Base-by-base conservation (phyloP, 2,329 filamentous ascomycete genomes). In the Septoria linicola region DNA sequence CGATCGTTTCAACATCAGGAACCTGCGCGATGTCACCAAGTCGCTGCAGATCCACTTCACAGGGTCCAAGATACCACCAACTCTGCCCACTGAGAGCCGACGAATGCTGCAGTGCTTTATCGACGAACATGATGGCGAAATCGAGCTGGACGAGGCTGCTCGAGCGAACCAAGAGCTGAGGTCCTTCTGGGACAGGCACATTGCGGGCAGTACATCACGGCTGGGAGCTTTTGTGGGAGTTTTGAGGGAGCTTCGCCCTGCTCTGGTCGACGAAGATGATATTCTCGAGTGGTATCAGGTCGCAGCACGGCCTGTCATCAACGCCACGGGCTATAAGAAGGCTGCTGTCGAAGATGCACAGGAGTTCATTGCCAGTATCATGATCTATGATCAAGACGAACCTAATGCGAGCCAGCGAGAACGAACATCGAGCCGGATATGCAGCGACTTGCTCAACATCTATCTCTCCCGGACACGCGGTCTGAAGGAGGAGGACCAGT, bases 211-310 rank as follows among this genome's bases (percentile, higher is more conserved):
- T 19, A 72, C 80, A 2, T 68, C 77, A 43, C 80, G 81, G 59
- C 79, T 81, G 65, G 81, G 80, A 7, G 72, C 82, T n/a, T 93
- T 91, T 69, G 75, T 91, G 14, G 78, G 79, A 42, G 77, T 88
- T 39, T 71, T 92, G 49, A 79, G 81, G 40, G 78, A 77, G 34
- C 73, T 92, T 30, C 77, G 83, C 19, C 81, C 85, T 2, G 78
- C 79, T 8, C 76, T 93, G 47, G 78, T 77, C 49, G 81, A 81
- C 8, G 78, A 84, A 2, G 76, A 80, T 27, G 80, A 84, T 49
- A 69, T 88, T 48, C 70, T 84, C 49, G 78, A 83, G 53, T 93
- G 88, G 88, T 89, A 87, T 79, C 80, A 87, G 39, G 72, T 79
- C 56, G 73, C 85, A 11, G 69, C 83, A 16, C 74, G 76, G 39